These are phyloP conservation scores for Pinus albicaulis DNA, from an alignment of 75 land plant species.

Conservation along the genomic window DNA sequence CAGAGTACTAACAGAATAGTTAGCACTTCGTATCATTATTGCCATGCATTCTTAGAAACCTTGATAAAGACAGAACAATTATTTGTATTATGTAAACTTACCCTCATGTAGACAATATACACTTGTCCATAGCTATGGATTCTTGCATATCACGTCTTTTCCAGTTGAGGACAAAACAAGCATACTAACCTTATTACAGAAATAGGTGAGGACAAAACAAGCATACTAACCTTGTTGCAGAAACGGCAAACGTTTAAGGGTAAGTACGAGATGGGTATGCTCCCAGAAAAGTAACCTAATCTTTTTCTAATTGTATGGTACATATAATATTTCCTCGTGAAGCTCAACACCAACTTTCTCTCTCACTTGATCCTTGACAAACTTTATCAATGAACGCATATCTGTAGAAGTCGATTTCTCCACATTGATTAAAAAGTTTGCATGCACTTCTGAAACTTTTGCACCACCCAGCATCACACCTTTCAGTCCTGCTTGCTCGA, in stretches of 20 bases:
- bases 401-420: conserved; percentile 44
- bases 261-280: not conserved
- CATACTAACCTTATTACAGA: conserved; percentile 1
- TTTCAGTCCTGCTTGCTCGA: conserved; percentile 71
- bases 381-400: conserved; percentile 46
- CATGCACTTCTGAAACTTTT: conserved; percentile 65
- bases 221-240: not conserved
- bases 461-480: conserved; percentile 63
- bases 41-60: not conserved
- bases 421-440: conserved; percentile 63
- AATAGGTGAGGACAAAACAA: not conserved
- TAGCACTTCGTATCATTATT: not conserved
- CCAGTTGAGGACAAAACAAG: not conserved
- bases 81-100: not conserved
- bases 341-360: conserved; percentile 47
- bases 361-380: conserved; percentile 52
- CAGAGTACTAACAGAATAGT: not conserved
- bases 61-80: not conserved
- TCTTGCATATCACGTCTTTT: not conserved
- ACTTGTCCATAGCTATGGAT: not conserved
- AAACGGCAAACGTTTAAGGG: not conserved
- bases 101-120: not conserved
- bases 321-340: conserved; percentile 49
- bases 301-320: conserved; percentile 28
- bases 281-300: not conserved